Conservation (phyloP, 441 rosid genomes). For the Arabidopsis hybrid region DNA sequence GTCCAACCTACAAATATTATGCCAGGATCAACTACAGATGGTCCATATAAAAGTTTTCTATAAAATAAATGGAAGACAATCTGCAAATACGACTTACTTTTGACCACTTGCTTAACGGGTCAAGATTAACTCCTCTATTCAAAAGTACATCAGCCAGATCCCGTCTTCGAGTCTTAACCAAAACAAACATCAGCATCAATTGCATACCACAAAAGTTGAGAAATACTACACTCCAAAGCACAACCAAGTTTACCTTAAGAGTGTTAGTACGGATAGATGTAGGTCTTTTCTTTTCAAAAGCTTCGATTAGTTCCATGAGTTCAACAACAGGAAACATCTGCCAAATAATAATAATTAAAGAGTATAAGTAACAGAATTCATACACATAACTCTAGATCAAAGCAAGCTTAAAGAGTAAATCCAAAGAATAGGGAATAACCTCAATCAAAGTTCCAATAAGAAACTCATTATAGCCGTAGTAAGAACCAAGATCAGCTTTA, state of each 20-base stretch:
- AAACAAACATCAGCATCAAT: conserved; percentile 26
- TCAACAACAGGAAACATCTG: conserved; percentile 98
- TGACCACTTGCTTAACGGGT: conserved; percentile 97
- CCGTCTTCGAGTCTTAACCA: conserved; percentile 75
- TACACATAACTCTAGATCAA: background rate
- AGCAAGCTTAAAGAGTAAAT: conserved; percentile 14
- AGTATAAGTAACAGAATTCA: background rate
- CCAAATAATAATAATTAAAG: conserved; percentile 23
- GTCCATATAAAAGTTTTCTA: conserved; percentile 7
- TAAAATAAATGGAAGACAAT: background rate
- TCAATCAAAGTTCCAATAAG: conserved; percentile 81
- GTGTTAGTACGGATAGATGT: conserved; percentile 90
- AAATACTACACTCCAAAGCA: background rate
- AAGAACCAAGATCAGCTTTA: conserved; percentile 73
- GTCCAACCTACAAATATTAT: conserved; percentile 69
- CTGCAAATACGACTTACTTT: conserved; percentile 61
- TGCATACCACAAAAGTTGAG: conserved; percentile 20
- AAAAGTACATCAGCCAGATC: conserved; percentile 95
- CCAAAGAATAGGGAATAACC: conserved; percentile 50
- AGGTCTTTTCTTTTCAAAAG: conserved; percentile 94
- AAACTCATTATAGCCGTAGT: conserved; percentile 92
- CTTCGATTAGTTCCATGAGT: conserved; percentile 87
- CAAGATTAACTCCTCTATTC: conserved; percentile 94
- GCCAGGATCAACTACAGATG: conserved; percentile 16
- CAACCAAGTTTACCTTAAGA: conserved; percentile 62